Evolutionary conservation across 345 rosid species (phyloP), one percentile per base, ranked within the genome.

Genomic region (Gossypium anomalum): DNA sequence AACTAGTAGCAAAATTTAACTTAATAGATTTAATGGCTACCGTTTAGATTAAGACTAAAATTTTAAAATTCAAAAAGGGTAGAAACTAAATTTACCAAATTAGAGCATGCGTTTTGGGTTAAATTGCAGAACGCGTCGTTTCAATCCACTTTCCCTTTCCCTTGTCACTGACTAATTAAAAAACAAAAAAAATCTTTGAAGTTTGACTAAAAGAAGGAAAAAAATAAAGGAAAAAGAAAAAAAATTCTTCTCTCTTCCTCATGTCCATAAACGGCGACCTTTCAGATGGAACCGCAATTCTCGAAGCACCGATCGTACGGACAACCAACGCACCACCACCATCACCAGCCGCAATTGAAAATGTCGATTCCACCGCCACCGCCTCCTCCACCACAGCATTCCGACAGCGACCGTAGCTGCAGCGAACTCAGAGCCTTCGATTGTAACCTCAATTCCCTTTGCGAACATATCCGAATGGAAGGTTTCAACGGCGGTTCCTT

Each of bases 381-480:
- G 12, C n/a, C 64, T 38, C 64, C 57, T 15, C 57, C 19, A 52
- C 67, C 17, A 65, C 86, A 84, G 81, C 89, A 77, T 75, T 69
- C 88, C 41, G 94, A 92, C 79, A 89, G 75, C 73, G 97, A 88
- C 78, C 85, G 87, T 80, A 89, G 83, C 82, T 85, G 82, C 75
- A 76, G 80, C 73, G 97, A 93, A 77, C 86, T 91, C 65, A 92
- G 92, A 15, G 85, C 97, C 57, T 83, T 86, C 11, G 95, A 92
- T 79, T 94, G 93, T 76, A 94, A 94, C 74, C 90, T 94, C 65
- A 81, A 89, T 73, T 90, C 97, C 20, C 97, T 94, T 67, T 92
- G 98, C 77, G 97, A 94, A 65, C 97, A 94, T 82, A 88, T 94
- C 82, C 97, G 91, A 62, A 78, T 85, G 65, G 97, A 94, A 67